Evolutionary conservation across 2,329 filamentous ascomycete species (phyloP), one percentile per base, ranked within the genome.

Genomic region (Epichloe sp.): DNA sequence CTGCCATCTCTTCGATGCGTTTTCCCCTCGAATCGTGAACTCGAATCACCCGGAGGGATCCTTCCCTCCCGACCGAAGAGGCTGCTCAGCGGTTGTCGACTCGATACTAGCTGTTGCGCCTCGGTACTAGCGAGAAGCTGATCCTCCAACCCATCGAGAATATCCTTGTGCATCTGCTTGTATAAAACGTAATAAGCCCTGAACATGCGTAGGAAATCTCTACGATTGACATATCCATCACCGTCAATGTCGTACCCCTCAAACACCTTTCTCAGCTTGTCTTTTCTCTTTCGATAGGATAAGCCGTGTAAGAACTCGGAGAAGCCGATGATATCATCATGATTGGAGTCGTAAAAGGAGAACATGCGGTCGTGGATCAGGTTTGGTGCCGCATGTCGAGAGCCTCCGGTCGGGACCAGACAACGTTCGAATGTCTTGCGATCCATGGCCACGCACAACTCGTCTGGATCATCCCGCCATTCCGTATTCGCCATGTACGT

Each of bases 291-390:
- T 31, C 80, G 71, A 58, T 82, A 84, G 4, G 88, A 83, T 46
- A 96, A 73, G 1, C 88, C 93, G 52, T 85, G 81, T 23, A 97
- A 71, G 62, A 96, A 98, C 64, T 98, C 93, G 47, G 88, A 78
- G 58, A 98, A 97, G 7, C 87, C 86, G 59, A 98, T 96, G 7
- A 95, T 72, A 21, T 86, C 86, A 63, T 98, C 88, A 42, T 81
- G 78, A 64, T 97, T 91, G 35, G 83, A 86, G 67, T 98, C 93
- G 65, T 96, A 98, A 65, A 96, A 96, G 48, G 86, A 81, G 68
- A 97, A 98, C 79, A 96, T 93, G 58, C 93, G 85, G 65, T 98
- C 91, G 62, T 95, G 93, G 53, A 98, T 87, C 14, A 95, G 78
- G 63, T 94, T 96, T 1, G 91, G 88, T 0, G 85, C 78, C 11